These are phyloP conservation scores for Lipomyces japonicus DNA, from an alignment of 805 yeast species.

Conservation along the genomic window DNA sequence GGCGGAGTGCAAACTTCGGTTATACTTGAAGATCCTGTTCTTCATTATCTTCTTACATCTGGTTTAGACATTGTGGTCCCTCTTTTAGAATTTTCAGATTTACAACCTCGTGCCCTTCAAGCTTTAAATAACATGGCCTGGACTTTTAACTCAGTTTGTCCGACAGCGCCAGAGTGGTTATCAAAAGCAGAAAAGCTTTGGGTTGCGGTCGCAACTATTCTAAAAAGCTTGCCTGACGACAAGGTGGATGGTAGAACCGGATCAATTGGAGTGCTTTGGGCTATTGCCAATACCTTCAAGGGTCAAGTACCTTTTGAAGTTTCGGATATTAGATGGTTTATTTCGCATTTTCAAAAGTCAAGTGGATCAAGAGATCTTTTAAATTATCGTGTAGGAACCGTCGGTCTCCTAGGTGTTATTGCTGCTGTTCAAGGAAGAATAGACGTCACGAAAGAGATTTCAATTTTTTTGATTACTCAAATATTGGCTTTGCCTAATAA, in stretches of 20 bases:
- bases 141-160: slow-evolving; percentile 44
- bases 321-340: slow-evolving; percentile 7
- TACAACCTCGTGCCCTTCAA: slow-evolving; percentile 54
- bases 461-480: slow-evolving; percentile 44
- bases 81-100: slow-evolving; percentile 44
- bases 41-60: slow-evolving; percentile 15
- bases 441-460: slow-evolving; percentile 45
- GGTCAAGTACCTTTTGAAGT: slow-evolving; percentile 34
- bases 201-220: slow-evolving; percentile 19
- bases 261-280: slow-evolving; percentile 47
- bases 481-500: slow-evolving; percentile 34
- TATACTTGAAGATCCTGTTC: slow-evolving; percentile 20
- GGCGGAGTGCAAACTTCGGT: not conserved
- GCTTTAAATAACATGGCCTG: slow-evolving; percentile 71
- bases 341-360: slow-evolving; percentile 1
- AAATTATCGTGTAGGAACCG: slow-evolving; percentile 45
- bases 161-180: slow-evolving; percentile 43
- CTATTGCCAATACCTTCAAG: slow-evolving; percentile 37
- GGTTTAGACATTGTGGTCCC: slow-evolving; percentile 19
- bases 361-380: not conserved
- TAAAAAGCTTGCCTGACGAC: slow-evolving; percentile 24
- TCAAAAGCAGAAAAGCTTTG: slow-evolving; percentile 33
- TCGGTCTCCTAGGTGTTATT: slow-evolving; percentile 53
- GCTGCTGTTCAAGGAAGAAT: slow-evolving; percentile 48
- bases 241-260: slow-evolving; percentile 36